These are phyloP conservation scores for Amaranthus cruentus DNA, from an alignment of 148 eudicot genomes.

Conservation along the genomic window DNA sequence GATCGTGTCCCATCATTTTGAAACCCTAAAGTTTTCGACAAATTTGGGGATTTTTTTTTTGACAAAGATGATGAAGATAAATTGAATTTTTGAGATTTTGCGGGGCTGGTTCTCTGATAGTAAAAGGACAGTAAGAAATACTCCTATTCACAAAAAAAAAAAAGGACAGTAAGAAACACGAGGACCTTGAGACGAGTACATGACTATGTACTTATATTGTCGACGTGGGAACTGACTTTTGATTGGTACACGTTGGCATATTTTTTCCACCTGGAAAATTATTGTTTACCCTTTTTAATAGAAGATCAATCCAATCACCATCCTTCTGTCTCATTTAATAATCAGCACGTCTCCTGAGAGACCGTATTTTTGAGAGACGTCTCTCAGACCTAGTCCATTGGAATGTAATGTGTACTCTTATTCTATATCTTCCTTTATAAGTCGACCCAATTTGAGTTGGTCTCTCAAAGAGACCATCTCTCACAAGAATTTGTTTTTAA, in stretches of 20 bases:
- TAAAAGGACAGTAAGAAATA: background rate
- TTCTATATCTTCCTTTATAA: too few species aligned
- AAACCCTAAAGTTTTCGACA: slow-evolving; percentile 4
- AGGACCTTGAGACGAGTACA: too few species aligned
- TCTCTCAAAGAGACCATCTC: too few species aligned
- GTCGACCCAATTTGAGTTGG: too few species aligned
- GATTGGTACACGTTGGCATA: slow-evolving; percentile 14
- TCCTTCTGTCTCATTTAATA: too few species aligned
- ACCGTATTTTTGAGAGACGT: too few species aligned
- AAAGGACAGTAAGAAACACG: background rate
- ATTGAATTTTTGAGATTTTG: background rate
- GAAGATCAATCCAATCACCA: too few species aligned
- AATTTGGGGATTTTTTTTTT: slow-evolving; percentile 11
- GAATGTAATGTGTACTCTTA: too few species aligned
- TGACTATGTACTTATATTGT: background rate
- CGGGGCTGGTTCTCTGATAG: too few species aligned
- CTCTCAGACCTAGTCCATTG: too few species aligned
- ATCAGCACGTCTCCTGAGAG: too few species aligned
- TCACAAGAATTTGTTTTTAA: too few species aligned
- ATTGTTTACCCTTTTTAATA: background rate
- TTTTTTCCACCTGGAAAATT: background rate
- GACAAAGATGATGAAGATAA: background rate
- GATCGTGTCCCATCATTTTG: slow-evolving; percentile 33
- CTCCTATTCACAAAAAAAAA: background rate
- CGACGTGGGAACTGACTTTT: slow-evolving; percentile 13